Base-by-base conservation (phyloP, 2,329 filamentous ascomycete species). In the Apiospora arundinis region DNA sequence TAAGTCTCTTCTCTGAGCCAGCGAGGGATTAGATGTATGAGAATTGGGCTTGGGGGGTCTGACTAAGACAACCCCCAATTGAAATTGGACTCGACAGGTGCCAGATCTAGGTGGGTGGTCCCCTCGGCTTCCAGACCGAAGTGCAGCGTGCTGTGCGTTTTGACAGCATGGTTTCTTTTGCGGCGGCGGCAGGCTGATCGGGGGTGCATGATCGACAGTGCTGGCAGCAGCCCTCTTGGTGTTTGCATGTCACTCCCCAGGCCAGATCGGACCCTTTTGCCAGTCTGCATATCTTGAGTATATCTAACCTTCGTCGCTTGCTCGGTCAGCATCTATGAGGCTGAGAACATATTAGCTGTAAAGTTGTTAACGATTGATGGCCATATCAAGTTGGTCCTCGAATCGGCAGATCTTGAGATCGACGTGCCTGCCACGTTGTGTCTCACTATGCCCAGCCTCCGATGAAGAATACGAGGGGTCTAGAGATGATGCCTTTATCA, bases 1-100 rank as follows among this genome's bases (percentile, higher is more conserved):
- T 63, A 63, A 63, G 56, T 63, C 56, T 63, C 56, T 63, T 63
- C 9, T 63, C 56, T 63, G 56, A 63, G 56, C 56, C 56, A 63
- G 18, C 18, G 28, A 63, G 56, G 32, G 40, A 63, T 63, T 63
- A 21, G 56, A 63, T 63, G 56, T 37, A 63, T 63, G 56, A 63
- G 56, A 63, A n/a, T n/a, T 11, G 25, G 28, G 18, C 11, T 63
- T 45, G 42, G 42, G 42, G 42, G 42, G 28, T 63, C 32, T 63
- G 56, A 40, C 56, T 63, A 63, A 63, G 56, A 63, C 56, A 63
- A 14, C 18, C 14, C 4, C 14, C 4, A 7, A n/a, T 63, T 18
- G 56, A 63, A 40, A 63, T 63, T 63, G 56, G 56, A 8, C 5
- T 18, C 18, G 28, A n/a, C 28, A 21, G 18, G 32, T 12, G 28